A percentile compares a stretch with the other conserved stretches of the same genome.
Evolutionary conservation across 805 yeast genomes (phyloP).

Genomic region (Monosporozyma servazzii): DNA sequence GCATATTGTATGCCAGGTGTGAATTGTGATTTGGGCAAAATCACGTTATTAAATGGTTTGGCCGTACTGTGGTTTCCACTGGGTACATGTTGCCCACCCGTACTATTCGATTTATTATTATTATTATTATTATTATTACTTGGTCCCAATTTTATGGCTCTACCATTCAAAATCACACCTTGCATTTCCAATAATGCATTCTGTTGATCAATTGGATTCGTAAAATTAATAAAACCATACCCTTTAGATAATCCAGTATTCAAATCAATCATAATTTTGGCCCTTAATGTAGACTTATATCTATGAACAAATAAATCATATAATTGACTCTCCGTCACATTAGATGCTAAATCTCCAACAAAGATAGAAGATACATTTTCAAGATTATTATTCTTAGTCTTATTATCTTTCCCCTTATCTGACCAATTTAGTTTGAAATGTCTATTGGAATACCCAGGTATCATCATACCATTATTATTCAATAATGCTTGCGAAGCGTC

Average conservation of each 20-base stretch:
- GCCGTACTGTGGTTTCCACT: too few species aligned
- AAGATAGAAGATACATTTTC: conserved; percentile 59
- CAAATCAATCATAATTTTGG: conserved; percentile 70
- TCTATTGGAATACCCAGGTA: conserved; percentile 50
- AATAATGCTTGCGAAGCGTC: conserved; percentile 58
- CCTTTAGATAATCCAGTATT: conserved; percentile 66
- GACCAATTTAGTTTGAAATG: conserved; percentile 76
- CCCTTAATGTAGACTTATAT: conserved; percentile 67
- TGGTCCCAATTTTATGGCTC: conserved; percentile 73
- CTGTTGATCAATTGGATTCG: conserved; percentile 55
- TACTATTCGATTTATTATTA: conserved; percentile 29
- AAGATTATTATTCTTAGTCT: conserved; percentile 22
- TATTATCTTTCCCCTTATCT: background rate
- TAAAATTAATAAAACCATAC: conserved; percentile 82
- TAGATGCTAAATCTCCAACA: conserved; percentile 76
- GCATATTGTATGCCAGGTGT: conserved; percentile 35
- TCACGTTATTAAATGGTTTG: background rate
- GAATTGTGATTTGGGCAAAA: conserved; percentile 12
- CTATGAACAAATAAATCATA: conserved; percentile 57
- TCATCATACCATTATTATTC: conserved; percentile 59
- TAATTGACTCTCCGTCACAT: conserved; percentile 57
- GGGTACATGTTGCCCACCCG: too few species aligned
- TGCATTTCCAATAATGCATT: conserved; percentile 75
- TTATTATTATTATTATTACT: too few species aligned
- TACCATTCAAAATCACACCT: conserved; percentile 59